Conservation (phyloP, 805 yeast genomes). For the Candida tibetensis region DNA sequence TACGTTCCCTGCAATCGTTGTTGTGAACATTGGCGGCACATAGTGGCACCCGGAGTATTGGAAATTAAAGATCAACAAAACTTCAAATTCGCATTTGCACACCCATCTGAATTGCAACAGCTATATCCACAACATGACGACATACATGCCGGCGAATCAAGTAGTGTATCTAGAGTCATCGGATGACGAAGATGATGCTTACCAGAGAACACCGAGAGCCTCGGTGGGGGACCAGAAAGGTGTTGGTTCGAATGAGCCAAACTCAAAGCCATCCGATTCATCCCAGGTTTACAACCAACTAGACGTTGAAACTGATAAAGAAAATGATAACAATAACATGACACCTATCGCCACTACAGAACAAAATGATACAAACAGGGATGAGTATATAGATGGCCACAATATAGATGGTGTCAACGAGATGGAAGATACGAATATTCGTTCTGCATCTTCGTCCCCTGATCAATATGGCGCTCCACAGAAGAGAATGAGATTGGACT, state of each 20-base stretch:
- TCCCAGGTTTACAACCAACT: not conserved
- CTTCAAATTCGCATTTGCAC: too few relatives aligned
- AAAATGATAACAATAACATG: not conserved
- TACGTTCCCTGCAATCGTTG: too few relatives aligned
- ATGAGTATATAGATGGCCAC: not conserved
- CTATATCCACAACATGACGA: not conserved
- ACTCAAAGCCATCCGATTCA: not conserved
- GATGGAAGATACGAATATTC: too few relatives aligned
- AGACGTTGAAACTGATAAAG: not conserved
- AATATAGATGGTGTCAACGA: not conserved
- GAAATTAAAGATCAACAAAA: too few relatives aligned
- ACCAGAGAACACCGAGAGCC: not conserved
- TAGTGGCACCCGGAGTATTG: too few relatives aligned
- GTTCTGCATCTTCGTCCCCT: not conserved
- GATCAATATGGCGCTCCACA: not conserved
- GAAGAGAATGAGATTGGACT: not conserved
- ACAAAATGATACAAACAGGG: not conserved
- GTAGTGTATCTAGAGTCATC: slow-evolving; percentile 5
- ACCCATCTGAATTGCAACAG: not conserved
- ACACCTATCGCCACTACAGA: too few relatives aligned
- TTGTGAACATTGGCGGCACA: too few relatives aligned
- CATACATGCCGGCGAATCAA: not conserved
- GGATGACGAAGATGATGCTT: slow-evolving; percentile 4
- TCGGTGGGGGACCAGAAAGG: too few relatives aligned
- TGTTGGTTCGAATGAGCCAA: not conserved